Evolutionary conservation across 176 grass and related monocot species (phyloP).

Genomic region (Aegilops tauschii): DNA sequence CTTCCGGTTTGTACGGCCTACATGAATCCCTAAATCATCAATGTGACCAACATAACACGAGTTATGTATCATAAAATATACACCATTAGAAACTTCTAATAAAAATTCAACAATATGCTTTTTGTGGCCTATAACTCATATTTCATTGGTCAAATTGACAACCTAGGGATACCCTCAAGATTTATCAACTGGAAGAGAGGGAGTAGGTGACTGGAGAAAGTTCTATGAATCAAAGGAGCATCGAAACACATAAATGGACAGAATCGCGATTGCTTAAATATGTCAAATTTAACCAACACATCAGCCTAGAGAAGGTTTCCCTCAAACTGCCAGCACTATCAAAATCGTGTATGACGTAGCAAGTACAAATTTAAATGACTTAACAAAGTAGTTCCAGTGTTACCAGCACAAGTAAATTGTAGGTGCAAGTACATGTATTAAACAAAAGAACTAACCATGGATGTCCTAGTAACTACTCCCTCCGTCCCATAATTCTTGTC

Average conservation of each 20-base stretch:
- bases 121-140: neutral
- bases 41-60: neutral
- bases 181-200: neutral
- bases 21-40: neutral
- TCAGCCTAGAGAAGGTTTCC: neutral
- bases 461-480: neutral
- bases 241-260: neutral
- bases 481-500: too few species aligned
- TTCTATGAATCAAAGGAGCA: neutral
- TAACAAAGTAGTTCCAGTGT: neutral
- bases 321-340: neutral
- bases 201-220: neutral
- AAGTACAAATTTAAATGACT: neutral
- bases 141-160: neutral
- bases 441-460: slow-evolving; percentile 12
- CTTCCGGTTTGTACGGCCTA: neutral
- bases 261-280: neutral
- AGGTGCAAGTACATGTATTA: neutral
- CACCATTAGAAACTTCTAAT: neutral
- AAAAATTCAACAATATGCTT: neutral
- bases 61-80: neutral
- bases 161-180: neutral
- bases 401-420: neutral
- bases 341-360: neutral
- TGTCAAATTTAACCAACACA: neutral